Evolutionary conservation across 306 rosid genomes (phyloP), one percentile per base, ranked within the genome.

Genomic region (Vigna reflexopilosa): DNA sequence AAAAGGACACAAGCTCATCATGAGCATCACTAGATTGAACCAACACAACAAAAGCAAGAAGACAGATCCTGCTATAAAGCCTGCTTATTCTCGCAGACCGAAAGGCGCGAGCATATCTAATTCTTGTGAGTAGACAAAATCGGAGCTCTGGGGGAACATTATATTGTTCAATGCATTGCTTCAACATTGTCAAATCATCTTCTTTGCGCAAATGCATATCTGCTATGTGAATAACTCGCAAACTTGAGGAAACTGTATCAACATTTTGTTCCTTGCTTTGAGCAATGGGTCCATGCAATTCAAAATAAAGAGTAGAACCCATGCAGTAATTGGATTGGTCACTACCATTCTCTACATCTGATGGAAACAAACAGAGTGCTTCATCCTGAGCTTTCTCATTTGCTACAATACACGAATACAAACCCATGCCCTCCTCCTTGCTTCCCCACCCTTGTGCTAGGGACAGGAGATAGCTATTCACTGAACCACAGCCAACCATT

Each of bases 401-500:
- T 75, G 90, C 92, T 88, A 92, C 82, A 38, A 94, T 89, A 82
- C 97, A 94, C 48, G 97, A 89, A 86, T 86, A 92, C 81, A 94
- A 82, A 70, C 98, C 98, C 91, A 94, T 81, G 48, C 97, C 97
- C 84, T 94, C 98, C 80, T 92, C 98, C 87, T 94, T 94, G 93
- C 93, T 92, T 85, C 98, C 98, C 98, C 98, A 94, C 45, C 97
- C 98, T 73, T 94, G 98, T 65, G 97, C 97, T 44, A 94, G 86
- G 83, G 97, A 94, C 70, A 94, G 83, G 52, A 94, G 97, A 89
- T 82, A 85, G 79, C 95, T 86, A 72, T 94, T 94, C 73, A 94
- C 97, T 42, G 91, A 87, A 77, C 95, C 97, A 81, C 98, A 94
- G 77, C 93, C 91, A 75, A 92, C 90, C 95, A 94, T 80, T 89